Base-by-base conservation (phyloP, 2,329 filamentous ascomycete species). In the Aulographum hederae region DNA sequence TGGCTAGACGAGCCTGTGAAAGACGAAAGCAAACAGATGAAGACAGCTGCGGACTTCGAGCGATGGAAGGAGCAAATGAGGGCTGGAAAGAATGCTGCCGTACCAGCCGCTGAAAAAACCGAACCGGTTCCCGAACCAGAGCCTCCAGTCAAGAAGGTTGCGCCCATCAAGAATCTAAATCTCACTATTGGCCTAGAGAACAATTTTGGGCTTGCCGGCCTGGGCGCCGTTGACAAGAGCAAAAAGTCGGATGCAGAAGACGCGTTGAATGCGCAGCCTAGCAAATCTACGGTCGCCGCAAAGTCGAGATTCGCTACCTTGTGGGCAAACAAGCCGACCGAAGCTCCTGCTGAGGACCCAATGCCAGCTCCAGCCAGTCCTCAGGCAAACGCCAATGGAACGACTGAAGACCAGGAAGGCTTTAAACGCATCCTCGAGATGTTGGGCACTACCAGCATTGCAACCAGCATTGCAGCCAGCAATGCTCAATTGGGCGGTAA, bases 61-160 rank as follows among this genome's bases (percentile, higher is more conserved):
- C 80, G 80, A 42, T 94, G 86, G 73, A 93, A 93, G 65, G 81
- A 91, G 43, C 68, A 67, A 39, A 91, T 91, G 82, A 86, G 79
- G 52, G 73, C 73, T 4, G 26, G 8, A 14, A 31, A 31, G 10
- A 8, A 47, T 30, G 11, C 56, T 30, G 48, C 62, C 41, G 47
- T 58, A 67, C 38, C 62, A 57, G 38, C 46, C 53, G n/a, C 44
- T 48, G 40, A 60, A 57, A n/a, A n/a, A n/a, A n/a, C n/a, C n/a
- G n/a, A n/a, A n/a, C n/a, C n/a, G n/a, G n/a, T n/a, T n/a, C n/a
- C n/a, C n/a, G n/a, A n/a, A n/a, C n/a, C n/a, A n/a, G n/a, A n/a
- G n/a, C n/a, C n/a, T n/a, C n/a, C n/a, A n/a, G n/a, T n/a, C n/a
- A n/a, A n/a, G n/a, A n/a, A n/a, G n/a, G n/a, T n/a, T n/a, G n/a